Conservation (phyloP, 495 filamentous ascomycete genomes). For the Aspergillus baeticus region DNA sequence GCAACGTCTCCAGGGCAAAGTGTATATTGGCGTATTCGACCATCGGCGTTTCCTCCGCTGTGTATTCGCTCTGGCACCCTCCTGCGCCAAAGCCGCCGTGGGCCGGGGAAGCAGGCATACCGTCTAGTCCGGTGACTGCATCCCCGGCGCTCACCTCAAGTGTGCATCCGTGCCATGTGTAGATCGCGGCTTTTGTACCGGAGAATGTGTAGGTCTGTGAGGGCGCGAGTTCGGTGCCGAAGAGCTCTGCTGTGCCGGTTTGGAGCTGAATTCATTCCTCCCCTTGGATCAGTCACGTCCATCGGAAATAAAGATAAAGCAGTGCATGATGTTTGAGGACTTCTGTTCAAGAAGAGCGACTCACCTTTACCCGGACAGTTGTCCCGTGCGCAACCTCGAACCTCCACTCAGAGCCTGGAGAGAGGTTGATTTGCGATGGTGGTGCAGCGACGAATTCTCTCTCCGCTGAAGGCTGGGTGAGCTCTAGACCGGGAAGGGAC, state of each 20-base stretch:
- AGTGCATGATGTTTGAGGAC: conserved; percentile 4
- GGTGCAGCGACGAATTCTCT: conserved; percentile 37
- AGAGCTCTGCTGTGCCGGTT: conserved; percentile 85
- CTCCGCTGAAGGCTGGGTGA: conserved; percentile 43
- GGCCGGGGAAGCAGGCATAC: conserved; percentile 15
- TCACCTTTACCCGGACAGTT: conserved; percentile 61
- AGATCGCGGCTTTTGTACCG: conserved; percentile 82
- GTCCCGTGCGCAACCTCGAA: conserved; percentile 79
- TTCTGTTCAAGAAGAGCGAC: conserved; percentile 4
- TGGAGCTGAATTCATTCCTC: conserved; percentile 51
- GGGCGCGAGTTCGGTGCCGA: conserved; percentile 89
- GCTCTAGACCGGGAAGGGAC: conserved; percentile 49
- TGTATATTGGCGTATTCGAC: conserved; percentile 81
- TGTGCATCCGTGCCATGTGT: conserved; percentile 85
- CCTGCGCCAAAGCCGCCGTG: conserved; percentile 39
- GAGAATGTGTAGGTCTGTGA: conserved; percentile 79
- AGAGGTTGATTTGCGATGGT: conserved; percentile 45
- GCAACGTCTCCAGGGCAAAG: conserved; percentile 71
- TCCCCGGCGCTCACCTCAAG: conserved; percentile 68
- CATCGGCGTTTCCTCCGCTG: conserved; percentile 83
- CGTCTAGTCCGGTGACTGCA: conserved; percentile 40
- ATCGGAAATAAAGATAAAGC: not conserved
- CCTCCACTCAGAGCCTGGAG: conserved; percentile 72
- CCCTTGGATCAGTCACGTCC: conserved; percentile 10
- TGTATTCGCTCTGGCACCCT: conserved; percentile 67